Evolutionary conservation across 2,329 filamentous ascomycete genomes (phyloP).

Genomic region (Aspergillus tamarii): DNA sequence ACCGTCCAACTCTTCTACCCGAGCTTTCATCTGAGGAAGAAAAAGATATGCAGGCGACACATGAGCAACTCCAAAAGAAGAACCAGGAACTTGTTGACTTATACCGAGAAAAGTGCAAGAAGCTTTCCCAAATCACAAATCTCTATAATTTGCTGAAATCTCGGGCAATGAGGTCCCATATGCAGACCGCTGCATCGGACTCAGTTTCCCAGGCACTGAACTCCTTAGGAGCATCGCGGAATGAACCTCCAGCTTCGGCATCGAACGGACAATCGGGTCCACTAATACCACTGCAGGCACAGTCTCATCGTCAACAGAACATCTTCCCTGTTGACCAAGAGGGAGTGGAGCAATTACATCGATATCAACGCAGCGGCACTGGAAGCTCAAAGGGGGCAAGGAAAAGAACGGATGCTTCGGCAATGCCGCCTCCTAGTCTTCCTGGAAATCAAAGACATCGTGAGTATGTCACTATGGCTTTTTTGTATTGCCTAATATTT

Average conservation of each 20-base stretch:
- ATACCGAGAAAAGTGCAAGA: slow-evolving; percentile 71
- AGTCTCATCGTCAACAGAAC: slow-evolving; percentile 25
- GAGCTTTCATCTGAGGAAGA: neutral
- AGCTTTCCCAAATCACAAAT: slow-evolving; percentile 68
- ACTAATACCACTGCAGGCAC: slow-evolving; percentile 30
- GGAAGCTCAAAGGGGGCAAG: slow-evolving; percentile 38
- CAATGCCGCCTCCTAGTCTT: slow-evolving; percentile 38
- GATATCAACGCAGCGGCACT: slow-evolving; percentile 44
- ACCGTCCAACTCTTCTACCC: neutral
- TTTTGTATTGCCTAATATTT: neutral
- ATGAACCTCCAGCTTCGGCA: slow-evolving; percentile 16
- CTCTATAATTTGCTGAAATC: slow-evolving; percentile 61
- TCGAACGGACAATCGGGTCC: slow-evolving; percentile 14
- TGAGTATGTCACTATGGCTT: slow-evolving; percentile 18
- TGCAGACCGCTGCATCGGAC: slow-evolving; percentile 59
- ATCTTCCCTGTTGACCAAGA: slow-evolving; percentile 27
- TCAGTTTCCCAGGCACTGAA: slow-evolving; percentile 53
- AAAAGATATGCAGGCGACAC: slow-evolving; percentile 61
- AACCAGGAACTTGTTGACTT: slow-evolving; percentile 71
- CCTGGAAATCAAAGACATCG: slow-evolving; percentile 26
- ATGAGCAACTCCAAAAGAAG: slow-evolving; percentile 67
- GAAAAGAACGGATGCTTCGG: slow-evolving; percentile 22
- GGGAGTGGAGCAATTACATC: slow-evolving; percentile 42
- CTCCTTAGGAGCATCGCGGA: slow-evolving; percentile 31
- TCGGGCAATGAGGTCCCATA: slow-evolving; percentile 56